Base-by-base conservation (phyloP, 2,329 filamentous ascomycete genomes). In the Zarea fungicola region DNA sequence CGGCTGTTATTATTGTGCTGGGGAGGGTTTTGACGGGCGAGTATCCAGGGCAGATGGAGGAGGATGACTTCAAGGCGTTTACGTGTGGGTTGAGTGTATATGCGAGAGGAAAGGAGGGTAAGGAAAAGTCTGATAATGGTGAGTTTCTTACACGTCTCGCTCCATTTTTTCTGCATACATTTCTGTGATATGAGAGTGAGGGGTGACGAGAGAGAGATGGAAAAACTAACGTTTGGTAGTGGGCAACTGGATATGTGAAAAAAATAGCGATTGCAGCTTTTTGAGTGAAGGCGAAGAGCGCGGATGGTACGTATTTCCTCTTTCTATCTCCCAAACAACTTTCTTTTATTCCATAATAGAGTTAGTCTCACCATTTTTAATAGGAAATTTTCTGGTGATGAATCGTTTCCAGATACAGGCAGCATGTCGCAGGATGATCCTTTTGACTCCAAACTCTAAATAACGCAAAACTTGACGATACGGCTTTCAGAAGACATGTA, bases 211-310 rank as follows among this genome's bases (percentile, higher is more conserved):
- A 40, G 19, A 35, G 47, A 37, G 68, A 66, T 52, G 79, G 78
- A 0, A 74, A 69, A 7, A 13, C 7, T 7, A 13, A 29, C 7
- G 7, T 7, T 29, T 29, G 7, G 26, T 51, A 26, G 73, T 76
- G 22, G 89, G 89, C 31, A 85, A 85, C 23, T 99, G 92, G 92
- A 76, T 81, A 34, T 91, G 89, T 62, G 77, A 81, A 52, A 63
- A 80, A 46, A 92, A 96, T 69, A 89, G 89, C 14, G 89, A 96
- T 64, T 96, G 90, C 61, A 84, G 79, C 52, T 95, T 92, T 67
- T 71, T 97, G 56, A 81, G 75, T 47, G 77, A 78, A 48, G 92
- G 92, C 7, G 85, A 87, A 59, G 92, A 97, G 68, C 77, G 91
- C 71, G 90, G 90, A 62, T 97, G 92, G 90, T 93, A 60, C 65